These are phyloP conservation scores for Neonectria punicea DNA, from an alignment of 2,329 filamentous ascomycete genomes.

Conservation along the genomic window DNA sequence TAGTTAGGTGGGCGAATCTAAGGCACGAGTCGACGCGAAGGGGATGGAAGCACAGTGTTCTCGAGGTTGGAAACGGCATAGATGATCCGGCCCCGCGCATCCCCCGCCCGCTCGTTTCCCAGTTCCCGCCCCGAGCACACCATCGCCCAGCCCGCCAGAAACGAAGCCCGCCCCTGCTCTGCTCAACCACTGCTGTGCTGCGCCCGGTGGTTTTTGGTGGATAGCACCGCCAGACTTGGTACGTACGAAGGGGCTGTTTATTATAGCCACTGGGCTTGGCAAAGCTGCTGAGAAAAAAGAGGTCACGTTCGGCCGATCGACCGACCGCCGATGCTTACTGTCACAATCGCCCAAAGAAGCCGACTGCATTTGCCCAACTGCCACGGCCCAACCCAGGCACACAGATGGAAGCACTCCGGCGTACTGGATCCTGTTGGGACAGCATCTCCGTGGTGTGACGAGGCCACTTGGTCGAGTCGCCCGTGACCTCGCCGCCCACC, in stretches of 20 bases:
- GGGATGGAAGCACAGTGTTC: conserved; percentile 13
- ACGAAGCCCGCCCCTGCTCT: background rate
- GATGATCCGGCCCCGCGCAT: conserved; percentile 21
- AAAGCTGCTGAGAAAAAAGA: background rate
- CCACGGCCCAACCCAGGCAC: conserved; percentile 9
- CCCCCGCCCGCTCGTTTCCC: conserved; percentile 9
- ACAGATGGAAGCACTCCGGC: background rate
- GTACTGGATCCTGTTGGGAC: background rate
- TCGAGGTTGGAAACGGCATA: conserved; percentile 11
- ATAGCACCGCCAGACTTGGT: background rate
- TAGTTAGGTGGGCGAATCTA: background rate
- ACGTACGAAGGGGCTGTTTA: background rate
- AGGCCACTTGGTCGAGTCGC: background rate
- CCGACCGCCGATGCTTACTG: conserved; percentile 12
- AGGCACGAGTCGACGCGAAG: conserved; percentile 5
- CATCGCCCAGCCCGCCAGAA: conserved; percentile 8
- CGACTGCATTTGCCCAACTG: conserved; percentile 14
- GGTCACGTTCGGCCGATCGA: conserved; percentile 26
- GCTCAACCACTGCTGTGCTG: background rate
- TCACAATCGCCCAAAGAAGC: conserved; percentile 7
- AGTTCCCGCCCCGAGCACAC: conserved; percentile 20
- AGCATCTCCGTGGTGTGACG: background rate
- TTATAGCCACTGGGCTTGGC: background rate
- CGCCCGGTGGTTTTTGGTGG: no score
- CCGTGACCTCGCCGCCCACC: conserved; percentile 1